These are phyloP conservation scores for Candida ovalis DNA, from an alignment of 805 yeast species.

Conservation along the genomic window DNA sequence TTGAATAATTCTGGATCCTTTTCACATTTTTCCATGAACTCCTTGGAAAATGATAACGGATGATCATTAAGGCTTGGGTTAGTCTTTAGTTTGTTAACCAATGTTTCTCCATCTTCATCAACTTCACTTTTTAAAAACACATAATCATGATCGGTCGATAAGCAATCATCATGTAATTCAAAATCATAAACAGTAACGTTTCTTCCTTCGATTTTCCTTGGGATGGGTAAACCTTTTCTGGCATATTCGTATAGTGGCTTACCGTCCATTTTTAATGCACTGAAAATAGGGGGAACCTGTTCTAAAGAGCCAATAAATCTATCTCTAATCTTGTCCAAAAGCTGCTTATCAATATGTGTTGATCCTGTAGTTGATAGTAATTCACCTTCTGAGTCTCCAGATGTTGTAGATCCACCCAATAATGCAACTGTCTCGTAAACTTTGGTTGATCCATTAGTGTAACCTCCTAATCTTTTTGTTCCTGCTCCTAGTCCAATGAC, in stretches of 20 bases:
- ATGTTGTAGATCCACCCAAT: slow-evolving; percentile 86
- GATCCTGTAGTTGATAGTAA: slow-evolving; percentile 55
- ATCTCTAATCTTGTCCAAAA: slow-evolving; percentile 44
- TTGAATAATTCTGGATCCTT: slow-evolving; percentile 31
- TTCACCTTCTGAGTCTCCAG: slow-evolving; percentile 92
- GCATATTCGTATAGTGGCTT: slow-evolving; percentile 94
- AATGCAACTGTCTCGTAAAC: slow-evolving; percentile 81
- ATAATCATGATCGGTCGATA: slow-evolving; percentile 55
- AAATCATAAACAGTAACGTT: slow-evolving; percentile 58
- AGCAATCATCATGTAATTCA: slow-evolving; percentile 48
- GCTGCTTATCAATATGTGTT: slow-evolving; percentile 52
- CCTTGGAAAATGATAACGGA: slow-evolving; percentile 53
- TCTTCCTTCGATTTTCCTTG: slow-evolving; percentile 76
- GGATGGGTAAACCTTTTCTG: slow-evolving; percentile 78
- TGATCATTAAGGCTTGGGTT: slow-evolving; percentile 63
- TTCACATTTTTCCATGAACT: slow-evolving; percentile 45
- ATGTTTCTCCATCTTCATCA: slow-evolving; percentile 45
- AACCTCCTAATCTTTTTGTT: slow-evolving; percentile 73
- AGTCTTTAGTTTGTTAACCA: slow-evolving; percentile 34
- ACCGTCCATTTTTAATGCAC: slow-evolving; percentile 93
- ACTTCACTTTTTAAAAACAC: slow-evolving; percentile 39
- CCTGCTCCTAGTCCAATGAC: slow-evolving; percentile 93
- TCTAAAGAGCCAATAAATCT: slow-evolving; percentile 76
- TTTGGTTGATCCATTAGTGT: slow-evolving; percentile 71
- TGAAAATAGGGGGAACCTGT: slow-evolving; percentile 93